Base-by-base conservation (phyloP, 768 basidiomycete genomes). In the Russula sp. region DNA sequence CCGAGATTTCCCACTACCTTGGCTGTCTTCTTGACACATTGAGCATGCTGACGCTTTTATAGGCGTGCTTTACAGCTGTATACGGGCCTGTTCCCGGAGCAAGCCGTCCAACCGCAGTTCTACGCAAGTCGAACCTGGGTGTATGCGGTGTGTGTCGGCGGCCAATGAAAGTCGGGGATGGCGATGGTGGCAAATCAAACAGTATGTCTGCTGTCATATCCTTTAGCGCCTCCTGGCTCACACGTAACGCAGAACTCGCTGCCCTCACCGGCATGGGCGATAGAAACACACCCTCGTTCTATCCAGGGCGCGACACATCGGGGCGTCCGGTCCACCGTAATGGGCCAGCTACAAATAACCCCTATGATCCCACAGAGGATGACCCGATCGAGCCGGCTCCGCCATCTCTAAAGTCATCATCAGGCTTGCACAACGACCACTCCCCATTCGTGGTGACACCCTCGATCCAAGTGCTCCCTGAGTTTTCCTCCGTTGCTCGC, bases 1-100 rank as follows among this genome's bases (percentile, higher is more conserved):
- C 57, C 49, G 53, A 16, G 44, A 16, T 56, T 40, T 45, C 37
- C 31, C 42, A 27, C 44, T 32, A 34, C 32, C 48, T 56, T 42
- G 34, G 49, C 54, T 44, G 60, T 45, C 20, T 6, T 39, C 32
- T 44, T 59, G 44, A 47, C 27, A 45, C 54, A 32, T 44, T 6
- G 31, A 10, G 18, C 44, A 10, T 40, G 58, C 55, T 55, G n/a
- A 60, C 62, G 22, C 1, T 35, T 48, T n/a, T 47, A 18, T 57
- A 96, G 90, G 96, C 94, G 16, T 99, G 97, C 75, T 98, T 98
- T 73, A 91, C 87, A 16, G 93, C 94, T 6, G 96, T 98, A 4
- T 99, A 99, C 74, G 96, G 95, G 14, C 91, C 91, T 6, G 87
- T 89, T 11, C 85, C 87, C 14, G 80, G 73, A 62, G 80, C 82